Percentiles rank a stretch among this genome's conserved stretches.
Evolutionary conservation across 257 asterid species (phyloP).

Genomic region (Fraxinus americana): DNA sequence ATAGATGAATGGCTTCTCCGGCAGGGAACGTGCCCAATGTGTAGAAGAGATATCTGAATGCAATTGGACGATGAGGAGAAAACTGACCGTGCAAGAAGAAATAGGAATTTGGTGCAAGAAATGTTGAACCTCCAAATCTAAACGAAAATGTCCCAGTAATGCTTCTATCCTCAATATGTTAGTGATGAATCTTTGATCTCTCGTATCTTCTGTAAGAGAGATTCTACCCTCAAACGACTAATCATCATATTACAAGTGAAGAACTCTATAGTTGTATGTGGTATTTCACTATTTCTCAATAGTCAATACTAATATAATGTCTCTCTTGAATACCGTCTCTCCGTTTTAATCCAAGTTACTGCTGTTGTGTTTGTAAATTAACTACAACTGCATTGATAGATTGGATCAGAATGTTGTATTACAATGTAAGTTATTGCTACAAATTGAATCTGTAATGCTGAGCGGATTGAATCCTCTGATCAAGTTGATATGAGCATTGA

Average conservation of each 20-base stretch:
- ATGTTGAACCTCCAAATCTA: not conserved
- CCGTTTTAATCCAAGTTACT: not conserved
- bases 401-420: not conserved
- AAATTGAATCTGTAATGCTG: too few relatives aligned
- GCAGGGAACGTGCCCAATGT: constrained; percentile 8
- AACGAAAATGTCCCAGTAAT: not conserved
- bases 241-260: not conserved
- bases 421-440: too few relatives aligned
- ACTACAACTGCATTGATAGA: not conserved
- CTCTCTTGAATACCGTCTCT: not conserved
- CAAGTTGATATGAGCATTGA: too few relatives aligned
- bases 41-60: not conserved
- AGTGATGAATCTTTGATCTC: not conserved
- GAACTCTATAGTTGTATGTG: not conserved
- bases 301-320: not conserved
- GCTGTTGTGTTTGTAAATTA: not conserved
- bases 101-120: not conserved
- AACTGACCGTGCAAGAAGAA: not conserved
- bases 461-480: not conserved
- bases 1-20: constrained; percentile 17
- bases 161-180: not conserved
- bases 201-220: not conserved
- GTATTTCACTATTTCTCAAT: not conserved
- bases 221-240: not conserved
- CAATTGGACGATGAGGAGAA: not conserved